These are phyloP conservation scores for Scalesia atractyloides DNA, from an alignment of 129 eudicot species.

Conservation along the genomic window DNA sequence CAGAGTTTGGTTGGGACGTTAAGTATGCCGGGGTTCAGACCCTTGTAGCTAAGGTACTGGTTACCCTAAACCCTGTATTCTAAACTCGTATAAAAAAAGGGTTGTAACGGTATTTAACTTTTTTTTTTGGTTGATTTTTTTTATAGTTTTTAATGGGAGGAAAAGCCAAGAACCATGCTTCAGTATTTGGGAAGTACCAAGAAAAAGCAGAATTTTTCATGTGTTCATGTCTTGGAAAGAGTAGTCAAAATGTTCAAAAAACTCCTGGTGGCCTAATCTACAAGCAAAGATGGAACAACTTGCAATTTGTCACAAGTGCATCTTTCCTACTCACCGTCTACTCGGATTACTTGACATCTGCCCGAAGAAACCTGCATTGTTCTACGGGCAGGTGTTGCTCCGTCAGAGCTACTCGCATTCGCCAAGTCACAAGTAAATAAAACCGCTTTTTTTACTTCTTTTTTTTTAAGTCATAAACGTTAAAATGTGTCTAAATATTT, in stretches of 20 bases:
- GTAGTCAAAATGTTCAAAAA: conserved; percentile 66
- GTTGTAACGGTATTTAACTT: not conserved
- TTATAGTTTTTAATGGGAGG: conserved; percentile 89
- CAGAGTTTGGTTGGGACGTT: conserved; percentile 98
- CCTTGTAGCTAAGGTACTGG: conserved; percentile 79
- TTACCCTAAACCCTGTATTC: too few species aligned
- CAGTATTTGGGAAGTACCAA: conserved; percentile 66
- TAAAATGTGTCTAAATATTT: not conserved
- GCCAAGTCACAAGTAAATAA: conserved; percentile 75
- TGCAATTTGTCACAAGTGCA: conserved; percentile 93
- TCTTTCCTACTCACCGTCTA: conserved; percentile 80
- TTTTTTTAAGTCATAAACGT: not conserved
- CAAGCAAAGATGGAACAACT: conserved; percentile 91
- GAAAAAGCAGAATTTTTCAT: conserved; percentile 84
- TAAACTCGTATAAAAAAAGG: not conserved
- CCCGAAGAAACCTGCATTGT: conserved; percentile 55
- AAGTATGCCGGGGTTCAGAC: conserved; percentile 97
- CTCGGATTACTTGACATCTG: conserved; percentile 82
- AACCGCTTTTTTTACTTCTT: not conserved
- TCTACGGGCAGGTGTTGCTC: conserved; percentile 51
- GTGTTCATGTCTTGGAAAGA: conserved; percentile 89
- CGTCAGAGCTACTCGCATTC: conserved; percentile 67
- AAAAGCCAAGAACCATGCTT: conserved; percentile 54
- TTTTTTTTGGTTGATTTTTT: not conserved
- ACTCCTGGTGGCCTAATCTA: conserved; percentile 90